Evolutionary conservation across 768 basidiomycete species (phyloP), one percentile per base, ranked within the genome.

Genomic region (Tremella yokohamensis): DNA sequence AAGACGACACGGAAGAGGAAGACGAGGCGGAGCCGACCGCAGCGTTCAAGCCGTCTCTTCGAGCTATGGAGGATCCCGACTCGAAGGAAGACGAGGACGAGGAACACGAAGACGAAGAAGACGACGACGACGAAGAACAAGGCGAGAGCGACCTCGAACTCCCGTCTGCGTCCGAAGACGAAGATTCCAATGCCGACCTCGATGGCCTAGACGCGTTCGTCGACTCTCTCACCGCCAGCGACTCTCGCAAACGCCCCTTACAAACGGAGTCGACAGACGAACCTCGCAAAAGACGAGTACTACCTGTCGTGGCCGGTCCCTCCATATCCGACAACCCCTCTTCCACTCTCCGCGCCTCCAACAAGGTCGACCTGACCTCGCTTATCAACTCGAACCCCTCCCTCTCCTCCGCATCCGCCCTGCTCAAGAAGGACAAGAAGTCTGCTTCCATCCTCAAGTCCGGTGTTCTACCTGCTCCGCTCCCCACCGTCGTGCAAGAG

Each of bases 401-500:
- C 2, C 82, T 76, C n/a, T 59, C 70, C 8, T 58, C 84, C 51
- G 84, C 84, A 6, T 72, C 81, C 0, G 79, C 90, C 2, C 80
- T 82, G 42, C 81, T 85, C 1, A 82, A 91, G 26, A 89, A 87
- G 72, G 77, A 81, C 13, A 80, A 90, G 15, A 79, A 80, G 1
- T 78, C 82, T 0, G 81, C 82, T 0, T 83, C 81, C 57, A 74
- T 76, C 37, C 68, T 76, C 19, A 86, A 86, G 68, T 80, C 78
- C 20, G 81, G 82, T 60, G 80, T 87, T 0, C 80, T 94, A 6
- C 78, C 89, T 3, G 90, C 89, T 0, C 94, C 94, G 0, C 79
- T 99, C 0, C 90, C 90, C 8, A 85, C 86, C 19, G 83, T 91
- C 29, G 83, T 86, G 0, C 89, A 96, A 73, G 92, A 96, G 60